Evolutionary conservation across 2,329 filamentous ascomycete species (phyloP).

Genomic region (Sarocladium strictum): DNA sequence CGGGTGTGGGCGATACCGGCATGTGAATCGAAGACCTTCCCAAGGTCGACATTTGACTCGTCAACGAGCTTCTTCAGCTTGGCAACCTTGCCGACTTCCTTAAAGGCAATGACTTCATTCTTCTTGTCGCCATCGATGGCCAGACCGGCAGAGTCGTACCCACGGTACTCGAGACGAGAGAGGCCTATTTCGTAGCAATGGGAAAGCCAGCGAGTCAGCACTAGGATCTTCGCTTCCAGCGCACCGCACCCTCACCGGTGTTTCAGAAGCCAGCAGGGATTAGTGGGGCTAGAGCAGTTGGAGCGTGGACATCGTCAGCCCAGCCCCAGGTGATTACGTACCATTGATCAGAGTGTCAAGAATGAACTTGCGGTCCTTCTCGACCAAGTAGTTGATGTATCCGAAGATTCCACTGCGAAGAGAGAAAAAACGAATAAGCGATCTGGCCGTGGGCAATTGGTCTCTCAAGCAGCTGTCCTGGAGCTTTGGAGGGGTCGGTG

Average conservation of each 20-base stretch:
- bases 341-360: slow-evolving; percentile 94
- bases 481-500: slow-evolving; percentile 1
- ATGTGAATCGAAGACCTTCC: slow-evolving; percentile 95
- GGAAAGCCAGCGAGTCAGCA: slow-evolving; percentile 20
- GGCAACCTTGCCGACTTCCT: slow-evolving; percentile 98
- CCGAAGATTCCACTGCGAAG: slow-evolving; percentile 79
- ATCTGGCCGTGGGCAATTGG: slow-evolving; percentile 16
- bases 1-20: slow-evolving; percentile 97
- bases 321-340: slow-evolving; percentile 38
- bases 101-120: slow-evolving; percentile 94
- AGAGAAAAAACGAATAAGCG: slow-evolving; percentile 21
- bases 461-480: not conserved
- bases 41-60: slow-evolving; percentile 73
- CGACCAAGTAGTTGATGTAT: slow-evolving; percentile 98
- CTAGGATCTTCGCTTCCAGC: not conserved
- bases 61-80: slow-evolving; percentile 93
- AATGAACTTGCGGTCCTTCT: slow-evolving; percentile 97
- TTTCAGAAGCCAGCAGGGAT: slow-evolving; percentile 9
- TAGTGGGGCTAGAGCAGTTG: not conserved
- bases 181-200: slow-evolving; percentile 56
- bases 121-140: slow-evolving; percentile 98
- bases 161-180: slow-evolving; percentile 93
- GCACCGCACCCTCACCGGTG: slow-evolving; percentile 4
- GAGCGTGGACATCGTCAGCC: not conserved
- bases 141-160: slow-evolving; percentile 95